These are phyloP conservation scores for Hemerocallis citrina DNA, from an alignment of 106 monocot species.

Conservation along the genomic window DNA sequence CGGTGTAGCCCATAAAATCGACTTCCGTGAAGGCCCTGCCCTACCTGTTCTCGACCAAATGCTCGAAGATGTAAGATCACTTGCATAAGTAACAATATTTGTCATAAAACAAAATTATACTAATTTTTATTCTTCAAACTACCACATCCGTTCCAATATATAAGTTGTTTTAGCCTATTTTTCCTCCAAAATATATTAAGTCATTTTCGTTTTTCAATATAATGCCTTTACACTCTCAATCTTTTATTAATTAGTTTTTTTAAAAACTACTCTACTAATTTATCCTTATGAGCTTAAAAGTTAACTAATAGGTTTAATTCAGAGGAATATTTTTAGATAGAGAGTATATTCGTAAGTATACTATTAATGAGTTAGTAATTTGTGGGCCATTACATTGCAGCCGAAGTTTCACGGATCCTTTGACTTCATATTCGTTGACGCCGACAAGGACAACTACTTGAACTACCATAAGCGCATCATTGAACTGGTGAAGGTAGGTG, in stretches of 20 bases:
- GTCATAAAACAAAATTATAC: no score
- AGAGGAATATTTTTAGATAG: neutral
- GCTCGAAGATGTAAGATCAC: slow-evolving; percentile 30
- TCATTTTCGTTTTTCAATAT: no score
- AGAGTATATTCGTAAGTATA: neutral
- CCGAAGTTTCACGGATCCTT: slow-evolving; percentile 31
- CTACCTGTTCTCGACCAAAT: slow-evolving; percentile 53
- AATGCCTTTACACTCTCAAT: neutral
- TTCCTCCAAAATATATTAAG: no score
- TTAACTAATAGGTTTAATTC: no score
- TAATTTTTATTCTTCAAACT: no score
- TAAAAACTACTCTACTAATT: no score
- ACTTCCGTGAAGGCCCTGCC: slow-evolving; percentile 66
- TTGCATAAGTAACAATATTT: neutral
- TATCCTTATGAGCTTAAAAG: no score
- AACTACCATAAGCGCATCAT: slow-evolving; percentile 60
- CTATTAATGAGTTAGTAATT: neutral
- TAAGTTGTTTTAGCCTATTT: neutral
- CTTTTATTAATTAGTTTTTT: no score
- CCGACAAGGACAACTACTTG: slow-evolving; percentile 81
- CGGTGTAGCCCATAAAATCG: slow-evolving; percentile 70
- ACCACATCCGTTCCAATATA: neutral
- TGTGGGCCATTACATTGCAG: neutral
- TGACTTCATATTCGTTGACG: slow-evolving; percentile 76
- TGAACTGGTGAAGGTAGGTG: slow-evolving; percentile 57